Evolutionary conservation across 2,329 filamentous ascomycete species (phyloP).

Genomic region (Monascus ruber): DNA sequence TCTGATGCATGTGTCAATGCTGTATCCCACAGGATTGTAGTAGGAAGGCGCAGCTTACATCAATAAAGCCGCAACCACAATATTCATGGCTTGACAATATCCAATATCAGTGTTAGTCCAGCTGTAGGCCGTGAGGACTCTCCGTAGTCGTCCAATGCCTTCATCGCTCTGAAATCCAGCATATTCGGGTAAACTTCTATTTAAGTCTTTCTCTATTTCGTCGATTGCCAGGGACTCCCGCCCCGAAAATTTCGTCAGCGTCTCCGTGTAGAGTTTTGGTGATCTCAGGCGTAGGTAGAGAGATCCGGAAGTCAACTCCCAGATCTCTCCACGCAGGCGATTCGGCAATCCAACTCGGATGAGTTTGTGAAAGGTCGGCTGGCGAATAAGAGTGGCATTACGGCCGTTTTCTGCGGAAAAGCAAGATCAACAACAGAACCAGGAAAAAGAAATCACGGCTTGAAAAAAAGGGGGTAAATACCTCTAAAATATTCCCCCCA

Average conservation of each 20-base stretch:
- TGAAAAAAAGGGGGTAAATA: slow-evolving; percentile 7
- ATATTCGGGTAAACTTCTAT: slow-evolving; percentile 92
- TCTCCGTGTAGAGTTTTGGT: slow-evolving; percentile 73
- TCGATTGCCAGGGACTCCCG: slow-evolving; percentile 90
- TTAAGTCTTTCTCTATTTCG: slow-evolving; percentile 97
- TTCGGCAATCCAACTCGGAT: slow-evolving; percentile 94
- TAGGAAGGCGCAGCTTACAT: slow-evolving; percentile 45
- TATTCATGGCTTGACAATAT: slow-evolving; percentile 99
- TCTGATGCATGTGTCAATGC: slow-evolving; percentile 28
- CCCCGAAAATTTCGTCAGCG: slow-evolving; percentile 69
- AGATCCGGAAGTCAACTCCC: slow-evolving; percentile 89
- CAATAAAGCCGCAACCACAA: slow-evolving; percentile 90
- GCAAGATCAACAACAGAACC: not conserved
- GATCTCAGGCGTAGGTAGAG: slow-evolving; percentile 79
- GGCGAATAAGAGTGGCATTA: slow-evolving; percentile 81
- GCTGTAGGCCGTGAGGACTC: slow-evolving; percentile 92
- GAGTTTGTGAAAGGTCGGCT: slow-evolving; percentile 95
- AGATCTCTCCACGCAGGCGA: slow-evolving; percentile 81
- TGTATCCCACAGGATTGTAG: not conserved
- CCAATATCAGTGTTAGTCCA: slow-evolving; percentile 94
- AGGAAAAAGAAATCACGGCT: slow-evolving; percentile 5
- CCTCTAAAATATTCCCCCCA: slow-evolving; percentile 88
- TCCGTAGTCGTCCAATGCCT: slow-evolving; percentile 76
- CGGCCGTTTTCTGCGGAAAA: slow-evolving; percentile 64
- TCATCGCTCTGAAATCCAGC: slow-evolving; percentile 94